Evolutionary conservation across 1,284 basidiomycete genomes (phyloP).

Genomic region (Cystobasidium sp.): DNA sequence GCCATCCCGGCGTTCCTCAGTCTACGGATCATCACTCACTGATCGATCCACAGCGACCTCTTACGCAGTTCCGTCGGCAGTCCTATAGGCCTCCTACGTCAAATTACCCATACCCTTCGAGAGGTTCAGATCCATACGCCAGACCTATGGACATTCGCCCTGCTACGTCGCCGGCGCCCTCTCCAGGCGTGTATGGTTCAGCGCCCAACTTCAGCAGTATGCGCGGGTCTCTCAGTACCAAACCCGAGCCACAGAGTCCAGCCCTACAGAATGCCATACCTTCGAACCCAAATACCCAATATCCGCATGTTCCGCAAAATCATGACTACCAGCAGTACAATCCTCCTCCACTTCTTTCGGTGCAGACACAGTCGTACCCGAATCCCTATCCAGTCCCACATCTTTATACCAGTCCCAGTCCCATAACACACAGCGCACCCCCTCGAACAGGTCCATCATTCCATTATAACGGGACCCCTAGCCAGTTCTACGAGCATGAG

Average conservation of each 20-base stretch:
- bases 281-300: background rate
- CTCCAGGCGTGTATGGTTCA: slow-evolving; percentile 1
- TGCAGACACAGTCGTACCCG: too few relatives aligned
- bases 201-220: background rate
- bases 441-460: background rate
- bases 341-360: background rate
- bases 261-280: too few relatives aligned
- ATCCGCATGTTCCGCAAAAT: background rate
- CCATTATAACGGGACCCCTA: background rate
- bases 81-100: slow-evolving; percentile 7
- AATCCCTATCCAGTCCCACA: too few relatives aligned
- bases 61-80: slow-evolving; percentile 9
- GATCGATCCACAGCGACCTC: background rate
- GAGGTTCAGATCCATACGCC: background rate
- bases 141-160: slow-evolving; percentile 9
- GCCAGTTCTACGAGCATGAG: too few relatives aligned
- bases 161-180: slow-evolving; percentile 15
- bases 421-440: background rate
- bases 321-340: background rate
- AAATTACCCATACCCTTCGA: background rate
- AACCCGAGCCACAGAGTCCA: slow-evolving; percentile 7
- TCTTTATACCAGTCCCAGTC: too few relatives aligned
- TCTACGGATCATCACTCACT: slow-evolving; percentile 1
- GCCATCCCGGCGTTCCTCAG: background rate
- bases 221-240: background rate